Evolutionary conservation across 2,329 filamentous ascomycete genomes (phyloP).

Genomic region (Herpotrichia juniperi): DNA sequence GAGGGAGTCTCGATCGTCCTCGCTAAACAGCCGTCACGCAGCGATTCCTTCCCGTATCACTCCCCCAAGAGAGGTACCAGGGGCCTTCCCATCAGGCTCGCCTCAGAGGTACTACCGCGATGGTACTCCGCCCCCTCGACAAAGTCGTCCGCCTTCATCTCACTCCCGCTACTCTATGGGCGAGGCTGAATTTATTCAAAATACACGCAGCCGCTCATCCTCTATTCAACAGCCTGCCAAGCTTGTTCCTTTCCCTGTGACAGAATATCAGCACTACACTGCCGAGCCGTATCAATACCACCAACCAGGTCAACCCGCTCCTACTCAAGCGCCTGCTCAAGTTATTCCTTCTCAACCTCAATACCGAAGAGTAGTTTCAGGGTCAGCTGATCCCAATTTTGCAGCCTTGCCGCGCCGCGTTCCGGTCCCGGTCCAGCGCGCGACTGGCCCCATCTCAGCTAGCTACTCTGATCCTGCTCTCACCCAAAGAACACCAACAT

Average conservation of each 20-base stretch:
- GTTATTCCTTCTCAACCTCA: constrained; percentile 11
- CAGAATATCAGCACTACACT: constrained; percentile 26
- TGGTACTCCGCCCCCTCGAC: constrained; percentile 23
- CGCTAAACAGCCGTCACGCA: constrained; percentile 36
- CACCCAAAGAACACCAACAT: constrained; percentile 13
- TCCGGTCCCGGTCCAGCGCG: constrained; percentile 36
- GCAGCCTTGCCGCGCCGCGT: constrained; percentile 42
- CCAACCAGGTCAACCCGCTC: constrained; percentile 30
- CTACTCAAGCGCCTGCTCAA: constrained; percentile 21
- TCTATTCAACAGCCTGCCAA: constrained; percentile 27
- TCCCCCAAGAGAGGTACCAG: constrained; percentile 42
- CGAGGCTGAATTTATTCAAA: constrained; percentile 17
- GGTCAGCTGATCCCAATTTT: constrained; percentile 28
- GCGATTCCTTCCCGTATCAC: constrained; percentile 40
- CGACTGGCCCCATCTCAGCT: constrained; percentile 13
- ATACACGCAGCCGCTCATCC: constrained; percentile 23
- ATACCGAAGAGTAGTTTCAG: constrained; percentile 35
- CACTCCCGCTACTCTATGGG: constrained; percentile 22
- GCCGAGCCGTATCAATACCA: constrained; percentile 42
- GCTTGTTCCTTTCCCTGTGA: constrained; percentile 35
- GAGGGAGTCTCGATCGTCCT: constrained; percentile 51
- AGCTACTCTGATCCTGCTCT: constrained; percentile 31
- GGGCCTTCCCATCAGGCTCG: constrained; percentile 39
- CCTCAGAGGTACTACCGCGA: constrained; percentile 26
- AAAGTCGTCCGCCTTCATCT: constrained; percentile 21